phyloP scores from a whole-genome alignment of 2,329 filamentous ascomycete species.

The Trichoderma atroviride region DNA sequence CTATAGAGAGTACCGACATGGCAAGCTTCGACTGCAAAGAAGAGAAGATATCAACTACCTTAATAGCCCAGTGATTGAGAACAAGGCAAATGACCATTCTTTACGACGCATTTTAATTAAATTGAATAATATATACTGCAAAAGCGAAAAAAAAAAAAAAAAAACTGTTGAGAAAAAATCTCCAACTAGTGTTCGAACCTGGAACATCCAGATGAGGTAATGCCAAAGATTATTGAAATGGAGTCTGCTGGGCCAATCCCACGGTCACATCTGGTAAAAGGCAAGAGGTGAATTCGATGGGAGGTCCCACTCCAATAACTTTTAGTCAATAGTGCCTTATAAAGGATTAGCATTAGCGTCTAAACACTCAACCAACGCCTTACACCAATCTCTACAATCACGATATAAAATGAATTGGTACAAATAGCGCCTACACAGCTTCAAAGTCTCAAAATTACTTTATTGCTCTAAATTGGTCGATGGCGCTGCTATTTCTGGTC shows the following conservation, averaged over 20 bases:
- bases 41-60: neutral
- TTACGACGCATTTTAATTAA: neutral
- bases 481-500: slow-evolving; percentile 35
- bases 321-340: neutral
- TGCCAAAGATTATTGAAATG: slow-evolving; percentile 57
- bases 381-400: neutral
- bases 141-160: neutral
- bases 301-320: slow-evolving; percentile 64
- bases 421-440: neutral
- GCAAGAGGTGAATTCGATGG: slow-evolving; percentile 76
- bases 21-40: neutral
- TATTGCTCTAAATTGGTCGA: neutral
- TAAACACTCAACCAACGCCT: neutral
- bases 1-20: neutral
- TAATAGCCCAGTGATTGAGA: neutral
- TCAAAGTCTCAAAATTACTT: neutral
- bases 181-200: slow-evolving; percentile 44
- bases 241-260: slow-evolving; percentile 57
- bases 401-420: neutral
- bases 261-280: slow-evolving; percentile 82
- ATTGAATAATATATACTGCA: too few relatives aligned
- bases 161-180: slow-evolving; percentile 22
- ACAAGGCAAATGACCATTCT: accelerated
- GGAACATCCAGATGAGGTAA: slow-evolving; percentile 42
- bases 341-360: neutral